These are phyloP conservation scores for Balamuthia mandrillaris DNA, from an alignment of 208 protist genomes.

Conservation along the genomic window DNA sequence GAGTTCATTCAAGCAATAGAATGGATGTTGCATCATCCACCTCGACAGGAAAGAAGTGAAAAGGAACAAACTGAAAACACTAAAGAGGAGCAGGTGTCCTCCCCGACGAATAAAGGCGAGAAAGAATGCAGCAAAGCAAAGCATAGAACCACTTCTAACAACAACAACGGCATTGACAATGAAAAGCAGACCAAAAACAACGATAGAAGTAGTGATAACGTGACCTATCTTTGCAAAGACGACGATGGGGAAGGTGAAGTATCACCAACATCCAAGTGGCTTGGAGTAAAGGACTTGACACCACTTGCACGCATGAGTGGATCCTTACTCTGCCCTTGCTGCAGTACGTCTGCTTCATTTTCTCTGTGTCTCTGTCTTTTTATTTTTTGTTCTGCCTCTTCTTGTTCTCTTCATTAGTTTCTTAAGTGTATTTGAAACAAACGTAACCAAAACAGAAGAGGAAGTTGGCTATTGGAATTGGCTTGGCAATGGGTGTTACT, in stretches of 20 bases:
- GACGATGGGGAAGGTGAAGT: too few species aligned
- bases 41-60: too few species aligned
- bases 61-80: neutral
- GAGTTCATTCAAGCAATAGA: neutral
- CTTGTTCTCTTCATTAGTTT: neutral
- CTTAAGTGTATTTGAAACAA: too few species aligned
- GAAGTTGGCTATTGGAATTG: constrained; percentile 14
- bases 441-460: neutral
- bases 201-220: neutral
- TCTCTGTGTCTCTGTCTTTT: neutral
- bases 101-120: too few species aligned
- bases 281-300: neutral
- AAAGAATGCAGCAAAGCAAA: too few species aligned
- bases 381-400: neutral
- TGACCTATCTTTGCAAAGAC: too few species aligned
- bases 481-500: neutral
- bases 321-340: neutral
- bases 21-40: neutral
- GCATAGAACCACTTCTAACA: too few species aligned
- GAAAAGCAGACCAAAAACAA: neutral
- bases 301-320: neutral
- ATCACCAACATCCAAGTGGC: too few species aligned
- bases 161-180: neutral
- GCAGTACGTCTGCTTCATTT: neutral
- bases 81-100: neutral